Evolutionary conservation across 1,284 basidiomycete species (phyloP).

Genomic region (Moniliophthora roreri): DNA sequence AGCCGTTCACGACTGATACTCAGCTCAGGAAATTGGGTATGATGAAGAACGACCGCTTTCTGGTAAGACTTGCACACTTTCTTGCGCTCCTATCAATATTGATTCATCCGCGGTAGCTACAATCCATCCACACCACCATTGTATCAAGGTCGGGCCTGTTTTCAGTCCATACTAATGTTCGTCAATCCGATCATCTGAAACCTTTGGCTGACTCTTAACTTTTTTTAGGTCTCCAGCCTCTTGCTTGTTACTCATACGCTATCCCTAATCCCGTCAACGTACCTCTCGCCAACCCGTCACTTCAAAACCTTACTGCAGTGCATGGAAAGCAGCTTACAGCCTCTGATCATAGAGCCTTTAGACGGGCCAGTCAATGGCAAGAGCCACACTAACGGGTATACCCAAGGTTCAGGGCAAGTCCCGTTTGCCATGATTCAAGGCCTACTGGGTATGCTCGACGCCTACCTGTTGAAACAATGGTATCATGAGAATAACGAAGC

Average conservation of each 20-base stretch:
- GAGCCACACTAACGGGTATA: not conserved
- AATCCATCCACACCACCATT: constrained; percentile 45
- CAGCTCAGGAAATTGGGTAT: constrained; percentile 45
- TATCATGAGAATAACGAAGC: constrained; percentile 24
- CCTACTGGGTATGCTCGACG: constrained; percentile 61
- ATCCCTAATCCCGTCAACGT: constrained; percentile 36
- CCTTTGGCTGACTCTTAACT: constrained; percentile 12
- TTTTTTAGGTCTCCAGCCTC: constrained; percentile 50
- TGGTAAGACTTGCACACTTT: constrained; percentile 31
- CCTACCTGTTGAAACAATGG: constrained; percentile 61
- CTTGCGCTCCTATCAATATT: not conserved
- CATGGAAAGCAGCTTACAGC: constrained; percentile 35
- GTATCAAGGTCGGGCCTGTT: constrained; percentile 46
- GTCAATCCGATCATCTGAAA: constrained; percentile 7
- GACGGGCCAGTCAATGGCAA: not conserved
- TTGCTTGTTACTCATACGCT: constrained; percentile 50
- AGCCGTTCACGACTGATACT: constrained; percentile 25
- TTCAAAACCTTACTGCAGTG: constrained; percentile 32
- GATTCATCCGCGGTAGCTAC: constrained; percentile 33
- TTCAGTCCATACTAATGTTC: constrained; percentile 35
- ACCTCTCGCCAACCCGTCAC: constrained; percentile 18
- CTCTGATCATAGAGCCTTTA: not conserved
- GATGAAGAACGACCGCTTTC: constrained; percentile 45
- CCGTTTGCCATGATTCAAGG: constrained; percentile 48
- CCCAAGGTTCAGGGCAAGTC: constrained; percentile 7